Evolutionary conservation across 352 stramenopile genomes (phyloP), one percentile per base, ranked within the genome.

Genomic region (Globisporangium middletonii): DNA sequence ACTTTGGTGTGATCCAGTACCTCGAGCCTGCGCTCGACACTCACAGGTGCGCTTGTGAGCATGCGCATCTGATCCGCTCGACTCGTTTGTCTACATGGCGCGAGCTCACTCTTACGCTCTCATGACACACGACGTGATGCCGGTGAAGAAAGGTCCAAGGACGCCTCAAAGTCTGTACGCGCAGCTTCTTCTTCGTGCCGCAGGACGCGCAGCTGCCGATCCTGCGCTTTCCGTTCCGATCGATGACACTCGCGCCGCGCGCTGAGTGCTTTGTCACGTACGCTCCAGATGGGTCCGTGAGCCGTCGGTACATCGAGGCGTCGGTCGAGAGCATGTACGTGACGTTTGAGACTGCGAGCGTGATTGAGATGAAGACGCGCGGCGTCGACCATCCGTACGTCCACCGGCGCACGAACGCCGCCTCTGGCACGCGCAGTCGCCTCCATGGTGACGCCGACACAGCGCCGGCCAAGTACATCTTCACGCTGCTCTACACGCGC

Each of bases 151-250:
- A 94, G 48, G 67, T 82, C 27, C 79, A 91, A 51, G 84, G 84
- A 1, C 72, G 84, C 4, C 68, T 95, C 16, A 97, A 96, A 67
- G 67, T 97, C 28, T 96, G 83, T 63, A 96, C 89, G 18, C 73
- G 89, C 47, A 87, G 84, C 51, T 88, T 97, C 56, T 94, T 97
- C 55, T 97, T 97, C 58, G 91, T 96, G 72, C 91, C 91, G 9
- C 77, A 90, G 55, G 90, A 97, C 66, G 65, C 79, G 27, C 83
- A 81, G 45, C 50, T 83, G 42, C 74, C 89, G 30, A 80, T 97
- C 41, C 60, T 95, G 48, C 88, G 91, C 45, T 95, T 96, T 57
- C 78, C 89, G 33, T 97, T 96, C 69, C 74, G 81, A 16, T 72
- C 89, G 42, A 96, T 97, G 81, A 60, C 69, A 16, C 60, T 63